Evolutionary conservation across 495 filamentous ascomycete species (phyloP), one percentile per base, ranked within the genome.

Genomic region (Hypoxylon lenormandii): DNA sequence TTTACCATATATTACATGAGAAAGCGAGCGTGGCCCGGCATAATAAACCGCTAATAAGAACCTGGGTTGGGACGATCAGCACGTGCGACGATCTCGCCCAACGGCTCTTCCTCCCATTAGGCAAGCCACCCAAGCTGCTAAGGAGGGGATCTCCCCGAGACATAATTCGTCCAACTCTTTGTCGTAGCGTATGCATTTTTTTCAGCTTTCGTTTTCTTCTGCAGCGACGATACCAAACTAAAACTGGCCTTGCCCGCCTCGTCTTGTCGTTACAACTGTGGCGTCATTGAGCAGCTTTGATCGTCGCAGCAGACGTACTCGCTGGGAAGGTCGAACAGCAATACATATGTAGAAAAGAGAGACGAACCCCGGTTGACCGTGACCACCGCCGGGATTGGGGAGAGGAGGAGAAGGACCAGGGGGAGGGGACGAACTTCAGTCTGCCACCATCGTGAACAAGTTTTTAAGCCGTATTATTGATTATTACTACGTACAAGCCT

Each of bases 31-130:
- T 26, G 48, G 48, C 15, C 59, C 69, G 69, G 69, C 69, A 72
- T 72, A 72, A 69, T 68, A 72, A 33, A 63, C 69, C 21, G 26
- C 33, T 68, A 64, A 72, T 72, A 72, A 68, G 69, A 46, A 54
- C 69, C 30, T 22, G 50, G 69, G 64, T 68, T 71, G 38, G 59
- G 69, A 55, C 69, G 69, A 72, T 72, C 69, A 68, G 59, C 69
- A 72, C 69, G 69, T 72, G 63, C 53, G 64, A 69, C 64, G 64
- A 72, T 72, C 69, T 71, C 63, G 52, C 42, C 42, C 59, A 72
- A 72, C 69, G 69, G 69, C 33, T 69, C 53, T 64, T 13, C 26
- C 57, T 67, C 59, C 53, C 64, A 59, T 62, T 62, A 50, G 21
- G 42, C 58, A 69, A 60, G 58, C 59, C 63, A 64, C 64, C 4